phyloP scores from a whole-genome alignment of 257 asterid genomes.

The Ballota nigra region DNA sequence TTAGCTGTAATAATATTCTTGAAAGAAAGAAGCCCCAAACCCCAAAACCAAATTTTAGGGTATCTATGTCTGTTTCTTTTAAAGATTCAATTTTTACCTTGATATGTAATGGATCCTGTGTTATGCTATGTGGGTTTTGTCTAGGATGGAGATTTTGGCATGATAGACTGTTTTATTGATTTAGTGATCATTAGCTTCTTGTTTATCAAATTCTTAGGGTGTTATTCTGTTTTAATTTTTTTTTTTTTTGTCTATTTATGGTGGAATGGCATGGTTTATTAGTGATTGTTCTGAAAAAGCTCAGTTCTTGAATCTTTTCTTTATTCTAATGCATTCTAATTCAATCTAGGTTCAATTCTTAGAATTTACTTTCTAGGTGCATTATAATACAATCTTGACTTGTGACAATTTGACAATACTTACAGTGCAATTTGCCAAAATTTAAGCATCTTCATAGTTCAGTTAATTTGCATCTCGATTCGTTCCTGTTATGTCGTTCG shows the following conservation, averaged over 20 bases:
- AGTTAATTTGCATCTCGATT: background rate
- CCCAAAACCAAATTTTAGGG: background rate
- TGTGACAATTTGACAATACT: background rate
- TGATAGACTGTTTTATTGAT: background rate
- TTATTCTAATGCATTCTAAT: slow-evolving; percentile 1
- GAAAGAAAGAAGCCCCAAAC: background rate
- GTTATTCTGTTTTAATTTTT: background rate
- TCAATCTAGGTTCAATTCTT: too few species aligned
- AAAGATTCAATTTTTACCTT: slow-evolving; percentile 2
- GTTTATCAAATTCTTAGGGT: background rate
- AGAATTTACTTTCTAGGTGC: background rate
- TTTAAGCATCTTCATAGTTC: background rate
- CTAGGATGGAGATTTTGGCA: background rate
- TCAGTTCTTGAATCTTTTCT: background rate
- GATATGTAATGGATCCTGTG: background rate
- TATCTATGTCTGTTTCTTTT: background rate
- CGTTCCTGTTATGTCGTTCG: background rate
- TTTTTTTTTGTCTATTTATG: background rate
- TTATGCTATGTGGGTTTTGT: slow-evolving; percentile 3
- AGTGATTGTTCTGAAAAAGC: background rate
- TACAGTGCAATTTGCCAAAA: too few species aligned
- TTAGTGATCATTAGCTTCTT: slow-evolving; percentile 9
- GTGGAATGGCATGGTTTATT: background rate
- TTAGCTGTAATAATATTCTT: background rate
- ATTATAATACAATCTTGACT: background rate